Evolutionary conservation across 2,329 filamentous ascomycete species (phyloP).

Genomic region (Helminthosporium solani): DNA sequence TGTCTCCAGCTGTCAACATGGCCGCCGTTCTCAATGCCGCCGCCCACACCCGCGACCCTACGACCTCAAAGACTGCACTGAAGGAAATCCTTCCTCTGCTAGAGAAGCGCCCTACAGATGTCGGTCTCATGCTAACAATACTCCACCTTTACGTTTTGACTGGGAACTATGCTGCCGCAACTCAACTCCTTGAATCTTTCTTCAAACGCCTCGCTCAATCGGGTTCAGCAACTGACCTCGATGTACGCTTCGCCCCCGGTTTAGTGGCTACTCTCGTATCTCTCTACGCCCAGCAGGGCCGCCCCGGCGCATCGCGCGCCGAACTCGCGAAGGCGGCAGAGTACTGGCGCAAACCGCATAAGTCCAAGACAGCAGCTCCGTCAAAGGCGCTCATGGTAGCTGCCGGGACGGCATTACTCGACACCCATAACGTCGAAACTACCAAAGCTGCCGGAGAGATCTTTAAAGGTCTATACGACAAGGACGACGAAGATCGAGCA

Average conservation of each 20-base stretch:
- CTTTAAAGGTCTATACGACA: slow-evolving; percentile 69
- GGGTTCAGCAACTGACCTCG: slow-evolving; percentile 56
- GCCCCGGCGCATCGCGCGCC: slow-evolving; percentile 67
- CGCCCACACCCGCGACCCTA: slow-evolving; percentile 64
- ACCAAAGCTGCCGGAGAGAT: slow-evolving; percentile 71
- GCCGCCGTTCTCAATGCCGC: slow-evolving; percentile 70
- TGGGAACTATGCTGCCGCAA: slow-evolving; percentile 71
- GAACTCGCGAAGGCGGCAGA: slow-evolving; percentile 77
- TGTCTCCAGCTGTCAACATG: slow-evolving; percentile 54
- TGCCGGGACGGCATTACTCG: slow-evolving; percentile 78
- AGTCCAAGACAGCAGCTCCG: slow-evolving; percentile 49
- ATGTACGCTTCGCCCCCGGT: slow-evolving; percentile 80
- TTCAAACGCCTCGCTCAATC: slow-evolving; percentile 69
- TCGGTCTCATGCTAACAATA: slow-evolving; percentile 77
- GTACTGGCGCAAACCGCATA: slow-evolving; percentile 68
- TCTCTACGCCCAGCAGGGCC: slow-evolving; percentile 74
- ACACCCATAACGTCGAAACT: slow-evolving; percentile 69
- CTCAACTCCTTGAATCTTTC: slow-evolving; percentile 73
- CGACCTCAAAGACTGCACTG: slow-evolving; percentile 64
- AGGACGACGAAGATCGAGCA: slow-evolving; percentile 66
- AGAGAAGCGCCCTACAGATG: slow-evolving; percentile 72
- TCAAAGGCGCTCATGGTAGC: slow-evolving; percentile 66
- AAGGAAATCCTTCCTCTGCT: slow-evolving; percentile 69
- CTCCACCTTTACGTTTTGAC: slow-evolving; percentile 77
- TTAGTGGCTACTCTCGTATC: slow-evolving; percentile 77